Percentiles rank a stretch among this genome's conserved stretches.
These are phyloP conservation scores for Cystobasidium tubakii DNA, from an alignment of 768 basidiomycete species.

Conservation along the genomic window DNA sequence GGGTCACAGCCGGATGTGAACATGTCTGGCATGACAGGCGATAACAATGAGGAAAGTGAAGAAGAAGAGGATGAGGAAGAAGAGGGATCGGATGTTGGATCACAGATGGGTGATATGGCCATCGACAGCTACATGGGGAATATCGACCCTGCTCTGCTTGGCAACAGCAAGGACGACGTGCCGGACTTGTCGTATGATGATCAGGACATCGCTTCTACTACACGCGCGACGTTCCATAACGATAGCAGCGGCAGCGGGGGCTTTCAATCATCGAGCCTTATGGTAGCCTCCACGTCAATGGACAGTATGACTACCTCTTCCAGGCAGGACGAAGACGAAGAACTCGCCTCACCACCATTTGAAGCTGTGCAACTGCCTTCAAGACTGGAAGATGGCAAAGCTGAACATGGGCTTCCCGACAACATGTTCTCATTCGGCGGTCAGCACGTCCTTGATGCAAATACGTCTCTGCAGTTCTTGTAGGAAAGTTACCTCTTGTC, in stretches of 20 bases:
- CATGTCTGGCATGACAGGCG: neutral
- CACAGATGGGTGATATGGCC: neutral
- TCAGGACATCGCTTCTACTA: neutral
- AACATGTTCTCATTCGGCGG: neutral
- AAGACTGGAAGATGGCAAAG: neutral
- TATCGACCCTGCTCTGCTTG: neutral
- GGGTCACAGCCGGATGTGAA: neutral
- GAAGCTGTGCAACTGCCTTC: constrained; percentile 4
- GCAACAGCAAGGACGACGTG: constrained; percentile 6
- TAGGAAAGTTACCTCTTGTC: neutral
- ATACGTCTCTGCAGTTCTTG: neutral
- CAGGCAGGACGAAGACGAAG: constrained; percentile 8
- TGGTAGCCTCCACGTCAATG: neutral
- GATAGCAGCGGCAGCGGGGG: neutral
- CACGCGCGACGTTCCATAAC: neutral
- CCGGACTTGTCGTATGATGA: constrained; percentile 33
- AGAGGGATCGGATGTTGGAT: neutral
- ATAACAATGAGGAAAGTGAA: neutral
- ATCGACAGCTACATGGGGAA: neutral
- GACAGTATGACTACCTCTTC: constrained; percentile 3
- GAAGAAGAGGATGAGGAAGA: neutral
- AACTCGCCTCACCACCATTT: constrained; percentile 8
- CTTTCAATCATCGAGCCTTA: neutral
- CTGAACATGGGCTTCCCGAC: neutral
- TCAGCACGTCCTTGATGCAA: neutral